Evolutionary conservation across 345 rosid species (phyloP).

Genomic region (Hibiscus mutabilis): DNA sequence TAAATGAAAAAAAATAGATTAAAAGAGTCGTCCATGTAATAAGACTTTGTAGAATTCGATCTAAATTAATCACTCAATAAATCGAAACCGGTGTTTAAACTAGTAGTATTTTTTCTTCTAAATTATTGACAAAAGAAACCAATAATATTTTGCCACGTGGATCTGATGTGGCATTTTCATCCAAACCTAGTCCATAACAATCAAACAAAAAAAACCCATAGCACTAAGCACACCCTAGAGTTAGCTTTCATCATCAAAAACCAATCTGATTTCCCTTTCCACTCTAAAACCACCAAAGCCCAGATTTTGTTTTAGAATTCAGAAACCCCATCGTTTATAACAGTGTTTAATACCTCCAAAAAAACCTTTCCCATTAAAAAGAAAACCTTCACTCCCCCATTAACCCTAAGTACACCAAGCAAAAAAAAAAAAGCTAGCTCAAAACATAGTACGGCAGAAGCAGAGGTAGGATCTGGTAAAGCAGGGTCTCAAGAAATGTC

Average conservation of each 20-base stretch:
- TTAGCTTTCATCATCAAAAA: not conserved
- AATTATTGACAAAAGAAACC: too few species aligned
- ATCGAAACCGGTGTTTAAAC: too few species aligned
- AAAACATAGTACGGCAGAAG: constrained; percentile 15
- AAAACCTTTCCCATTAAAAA: not conserved
- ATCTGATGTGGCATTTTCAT: too few species aligned
- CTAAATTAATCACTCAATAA: too few species aligned
- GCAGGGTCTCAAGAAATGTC: constrained; percentile 38
- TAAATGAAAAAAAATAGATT: too few species aligned
- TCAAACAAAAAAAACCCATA: too few species aligned
- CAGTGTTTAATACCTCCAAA: not conserved
- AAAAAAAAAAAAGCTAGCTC: not conserved
- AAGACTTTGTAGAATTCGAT: too few species aligned
- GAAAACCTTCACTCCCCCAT: not conserved
- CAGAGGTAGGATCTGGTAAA: constrained; percentile 37
- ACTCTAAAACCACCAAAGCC: not conserved
- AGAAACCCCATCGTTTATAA: not conserved
- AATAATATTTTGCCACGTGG: too few species aligned
- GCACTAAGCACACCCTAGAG: too few species aligned
- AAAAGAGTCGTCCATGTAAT: too few species aligned
- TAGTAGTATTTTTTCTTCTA: too few species aligned
- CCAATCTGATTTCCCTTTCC: not conserved
- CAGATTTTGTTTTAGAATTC: not conserved
- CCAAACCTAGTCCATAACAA: too few species aligned
- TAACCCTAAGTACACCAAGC: not conserved